A percentile compares a stretch with the other conserved stretches of the same genome.
These are phyloP conservation scores for Botrytis elliptica DNA, from an alignment of 2,329 filamentous ascomycete genomes.

Conservation along the genomic window DNA sequence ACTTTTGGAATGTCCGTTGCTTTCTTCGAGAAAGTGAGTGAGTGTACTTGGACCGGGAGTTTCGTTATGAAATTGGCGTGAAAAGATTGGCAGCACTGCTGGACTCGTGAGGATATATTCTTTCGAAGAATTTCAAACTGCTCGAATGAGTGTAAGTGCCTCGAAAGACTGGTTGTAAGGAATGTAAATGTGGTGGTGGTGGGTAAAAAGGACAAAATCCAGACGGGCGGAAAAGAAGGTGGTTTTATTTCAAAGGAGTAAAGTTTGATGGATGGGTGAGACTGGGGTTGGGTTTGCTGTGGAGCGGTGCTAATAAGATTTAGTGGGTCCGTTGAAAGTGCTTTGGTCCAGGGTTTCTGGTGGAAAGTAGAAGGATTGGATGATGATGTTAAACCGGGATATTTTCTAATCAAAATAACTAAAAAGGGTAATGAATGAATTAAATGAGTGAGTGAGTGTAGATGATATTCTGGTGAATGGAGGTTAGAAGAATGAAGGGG, in stretches of 20 bases:
- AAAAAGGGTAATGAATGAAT: neutral
- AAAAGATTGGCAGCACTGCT: constrained; percentile 37
- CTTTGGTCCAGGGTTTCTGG: constrained; percentile 8
- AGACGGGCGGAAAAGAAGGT: constrained; percentile 13
- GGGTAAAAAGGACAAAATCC: neutral
- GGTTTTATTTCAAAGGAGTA: constrained; percentile 19
- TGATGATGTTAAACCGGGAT: constrained; percentile 8
- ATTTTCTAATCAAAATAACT: neutral
- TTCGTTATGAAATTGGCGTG: constrained; percentile 19
- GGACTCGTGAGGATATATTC: constrained; percentile 32
- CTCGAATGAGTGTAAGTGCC: constrained; percentile 34
- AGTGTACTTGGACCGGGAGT: constrained; percentile 23
- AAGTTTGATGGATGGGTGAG: constrained; percentile 6
- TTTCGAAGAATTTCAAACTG: constrained; percentile 30
- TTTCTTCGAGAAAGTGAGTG: constrained; percentile 33
- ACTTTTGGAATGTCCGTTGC: constrained; percentile 19
- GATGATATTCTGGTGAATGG: constrained; percentile 3
- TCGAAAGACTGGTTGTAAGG: constrained; percentile 28
- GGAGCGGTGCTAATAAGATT: constrained; percentile 8
- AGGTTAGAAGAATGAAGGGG: neutral
- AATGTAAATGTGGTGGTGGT: constrained; percentile 19
- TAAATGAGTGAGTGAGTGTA: neutral
- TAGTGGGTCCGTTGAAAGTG: constrained; percentile 11
- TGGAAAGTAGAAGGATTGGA: constrained; percentile 14
- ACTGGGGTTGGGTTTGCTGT: constrained; percentile 16